Evolutionary conservation across 257 asterid species (phyloP).

Genomic region (Leonotis leonurus): DNA sequence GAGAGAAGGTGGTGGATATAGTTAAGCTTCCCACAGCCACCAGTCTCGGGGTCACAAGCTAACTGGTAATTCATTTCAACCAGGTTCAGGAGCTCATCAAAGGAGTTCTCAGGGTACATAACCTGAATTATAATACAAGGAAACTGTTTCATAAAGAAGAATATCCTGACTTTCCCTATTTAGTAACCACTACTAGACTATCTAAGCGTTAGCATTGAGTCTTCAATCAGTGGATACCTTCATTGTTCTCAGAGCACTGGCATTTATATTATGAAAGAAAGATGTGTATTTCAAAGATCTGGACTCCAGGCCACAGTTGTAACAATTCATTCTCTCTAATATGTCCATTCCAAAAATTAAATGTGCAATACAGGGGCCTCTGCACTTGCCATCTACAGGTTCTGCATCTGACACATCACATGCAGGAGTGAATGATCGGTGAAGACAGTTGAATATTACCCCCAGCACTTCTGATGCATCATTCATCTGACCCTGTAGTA

Average conservation of each 20-base stretch:
- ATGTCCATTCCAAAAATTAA: constrained; percentile 86
- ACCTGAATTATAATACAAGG: constrained; percentile 45
- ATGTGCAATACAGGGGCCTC: constrained; percentile 71
- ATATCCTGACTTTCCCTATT: background rate
- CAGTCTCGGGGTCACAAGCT: constrained; percentile 80
- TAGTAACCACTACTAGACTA: constrained; percentile 4
- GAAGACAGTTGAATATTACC: constrained; percentile 85
- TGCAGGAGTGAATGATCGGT: constrained; percentile 56
- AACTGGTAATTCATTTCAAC: constrained; percentile 89
- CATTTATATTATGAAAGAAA: constrained; percentile 85
- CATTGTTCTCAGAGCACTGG: constrained; percentile 92
- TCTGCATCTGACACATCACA: constrained; percentile 41
- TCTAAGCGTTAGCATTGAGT: constrained; percentile 7
- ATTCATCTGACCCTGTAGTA: constrained; percentile 92
- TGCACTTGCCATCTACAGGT: constrained; percentile 49
- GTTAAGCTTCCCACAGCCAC: constrained; percentile 88
- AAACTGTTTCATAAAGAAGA: constrained; percentile 10
- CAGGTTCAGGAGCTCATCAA: constrained; percentile 73
- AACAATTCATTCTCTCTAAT: constrained; percentile 86
- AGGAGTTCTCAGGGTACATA: constrained; percentile 70
- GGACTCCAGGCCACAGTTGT: constrained; percentile 78
- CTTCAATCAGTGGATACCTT: constrained; percentile 41
- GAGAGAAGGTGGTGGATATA: constrained; percentile 83
- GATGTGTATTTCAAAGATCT: constrained; percentile 78
- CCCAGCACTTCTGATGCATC: constrained; percentile 97